Base-by-base conservation (phyloP, 2,329 filamentous ascomycete genomes). In the Paecilomyces sp. region DNA sequence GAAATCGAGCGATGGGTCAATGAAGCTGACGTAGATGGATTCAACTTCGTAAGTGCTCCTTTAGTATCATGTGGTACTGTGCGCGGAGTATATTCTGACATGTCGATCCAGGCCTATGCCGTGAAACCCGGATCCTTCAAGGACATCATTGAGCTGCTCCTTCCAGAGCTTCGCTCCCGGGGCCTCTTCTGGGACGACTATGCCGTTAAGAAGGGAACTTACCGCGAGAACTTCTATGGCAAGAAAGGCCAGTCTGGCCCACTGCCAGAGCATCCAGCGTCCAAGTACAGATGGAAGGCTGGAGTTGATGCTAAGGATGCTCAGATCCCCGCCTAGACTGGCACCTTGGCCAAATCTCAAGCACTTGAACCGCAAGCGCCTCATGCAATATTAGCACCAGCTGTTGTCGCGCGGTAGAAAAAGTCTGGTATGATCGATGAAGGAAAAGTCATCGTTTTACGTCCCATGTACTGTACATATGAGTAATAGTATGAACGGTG, bases 21-120 rank as follows among this genome's bases (percentile, higher is more conserved):
- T 5, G 87, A 89, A 69, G 87, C 85, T 0, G 88, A 89, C 64
- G 82, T 91, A 0, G 88, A 91, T 67, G 88, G 88, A 0, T 91
- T 91, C 73, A 91, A 91, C 68, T 81, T 91, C 70, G 86, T 86
- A 69, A 76, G 83, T 28, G 72, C 50, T 2, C 11, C 4, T n/a
- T 22, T 7, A 12, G 7, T 13, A 22, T 6, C 18, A 18, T 51
- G 2, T 24, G 34, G 22, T 18, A 57, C 64, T 31, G 61, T 57
- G 36, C 22, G 22, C 22, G 22, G 22, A 22, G 22, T 9, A 36
- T 58, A 34, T 28, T 73, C 74, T 70, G 67, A 56, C 41, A 56
- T 31, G 30, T 18, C 7, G 30, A 24, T 18, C 9, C 55, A 82
- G 79, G 84, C 84, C 1, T 89, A 90, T 63, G 83, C 85, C 0